Percentiles rank a stretch among this genome's conserved stretches.
These are phyloP conservation scores for Microcera coccophila DNA, from an alignment of 2,329 filamentous ascomycete species.

Conservation along the genomic window DNA sequence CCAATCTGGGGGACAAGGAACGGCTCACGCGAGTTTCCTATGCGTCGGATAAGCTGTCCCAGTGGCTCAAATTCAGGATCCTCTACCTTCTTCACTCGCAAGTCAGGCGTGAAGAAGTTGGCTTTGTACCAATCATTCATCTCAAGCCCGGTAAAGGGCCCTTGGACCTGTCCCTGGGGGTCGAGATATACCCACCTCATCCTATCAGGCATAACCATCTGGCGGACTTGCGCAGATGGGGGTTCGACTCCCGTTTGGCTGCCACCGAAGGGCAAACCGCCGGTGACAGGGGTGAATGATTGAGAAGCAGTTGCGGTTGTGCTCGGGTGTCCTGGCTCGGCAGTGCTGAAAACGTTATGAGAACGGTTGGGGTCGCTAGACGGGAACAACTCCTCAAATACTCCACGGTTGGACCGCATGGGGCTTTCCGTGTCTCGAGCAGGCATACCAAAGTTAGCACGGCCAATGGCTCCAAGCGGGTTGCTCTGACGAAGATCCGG, in stretches of 20 bases:
- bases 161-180: conserved; percentile 86
- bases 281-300: conserved; percentile 35
- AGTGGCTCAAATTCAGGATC: conserved; percentile 92
- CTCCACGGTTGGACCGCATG: conserved; percentile 50
- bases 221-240: conserved; percentile 68
- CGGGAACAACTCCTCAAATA: conserved; percentile 54
- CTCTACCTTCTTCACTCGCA: conserved; percentile 92
- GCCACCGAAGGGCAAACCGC: conserved; percentile 34
- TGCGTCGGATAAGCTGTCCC: conserved; percentile 88
- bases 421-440: conserved; percentile 58
- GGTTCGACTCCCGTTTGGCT: conserved; percentile 42
- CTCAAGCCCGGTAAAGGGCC: conserved; percentile 91
- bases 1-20: conserved; percentile 97
- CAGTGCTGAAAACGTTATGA: conserved; percentile 36
- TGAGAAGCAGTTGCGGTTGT: conserved; percentile 32
- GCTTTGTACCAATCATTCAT: conserved; percentile 99
- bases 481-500: conserved; percentile 59
- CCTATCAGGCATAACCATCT: conserved; percentile 98
- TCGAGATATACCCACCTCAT: conserved; percentile 99
- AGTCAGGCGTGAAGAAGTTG: conserved; percentile 91
- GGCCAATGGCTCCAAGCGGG: conserved; percentile 64
- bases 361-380: conserved; percentile 33
- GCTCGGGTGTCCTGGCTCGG: conserved; percentile 35
- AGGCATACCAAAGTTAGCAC: conserved; percentile 53
- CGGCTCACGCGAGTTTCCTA: conserved; percentile 94